Percentiles rank a stretch among this genome's conserved stretches.
Evolutionary conservation across 2,329 filamentous ascomycete species (phyloP).

Genomic region (Ophiostoma sp.): DNA sequence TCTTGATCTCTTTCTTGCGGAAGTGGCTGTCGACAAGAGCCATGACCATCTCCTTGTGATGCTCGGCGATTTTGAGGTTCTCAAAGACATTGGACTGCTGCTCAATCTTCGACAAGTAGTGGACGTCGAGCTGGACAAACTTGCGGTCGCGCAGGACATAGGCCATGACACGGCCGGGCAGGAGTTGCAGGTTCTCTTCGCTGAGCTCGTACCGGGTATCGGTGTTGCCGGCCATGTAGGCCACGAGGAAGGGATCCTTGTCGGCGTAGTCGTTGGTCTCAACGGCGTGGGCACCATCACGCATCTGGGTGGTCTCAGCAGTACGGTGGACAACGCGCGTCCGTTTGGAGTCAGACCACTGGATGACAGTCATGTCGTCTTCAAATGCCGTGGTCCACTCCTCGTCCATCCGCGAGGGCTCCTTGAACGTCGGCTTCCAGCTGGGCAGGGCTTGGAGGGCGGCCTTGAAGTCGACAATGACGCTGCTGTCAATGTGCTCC

Average conservation of each 20-base stretch:
- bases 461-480: constrained; percentile 35
- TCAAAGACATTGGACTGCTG: constrained; percentile 27
- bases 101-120: constrained; percentile 21
- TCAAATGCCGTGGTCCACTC: not conserved
- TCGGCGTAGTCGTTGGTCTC: constrained; percentile 22
- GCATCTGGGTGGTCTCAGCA: constrained; percentile 21
- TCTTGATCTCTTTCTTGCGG: constrained; percentile 22
- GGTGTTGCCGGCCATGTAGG: constrained; percentile 16
- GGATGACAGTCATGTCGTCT: not conserved
- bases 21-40: constrained; percentile 30
- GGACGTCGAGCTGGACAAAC: constrained; percentile 31
- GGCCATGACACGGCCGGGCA: constrained; percentile 31
- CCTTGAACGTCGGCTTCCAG: constrained; percentile 27
- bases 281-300: constrained; percentile 22
- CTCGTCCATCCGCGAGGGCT: constrained; percentile 5
- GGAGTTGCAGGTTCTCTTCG: constrained; percentile 27
- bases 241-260: constrained; percentile 12
- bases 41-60: constrained; percentile 33
- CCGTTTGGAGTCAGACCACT: constrained; percentile 22
- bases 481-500: constrained; percentile 33
- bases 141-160: constrained; percentile 34
- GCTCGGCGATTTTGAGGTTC: constrained; percentile 31
- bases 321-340: constrained; percentile 17
- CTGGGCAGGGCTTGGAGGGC: constrained; percentile 26
- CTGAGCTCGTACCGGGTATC: constrained; percentile 21